Conservation (phyloP, 768 basidiomycete genomes). For the Boletus sensibilis region DNA sequence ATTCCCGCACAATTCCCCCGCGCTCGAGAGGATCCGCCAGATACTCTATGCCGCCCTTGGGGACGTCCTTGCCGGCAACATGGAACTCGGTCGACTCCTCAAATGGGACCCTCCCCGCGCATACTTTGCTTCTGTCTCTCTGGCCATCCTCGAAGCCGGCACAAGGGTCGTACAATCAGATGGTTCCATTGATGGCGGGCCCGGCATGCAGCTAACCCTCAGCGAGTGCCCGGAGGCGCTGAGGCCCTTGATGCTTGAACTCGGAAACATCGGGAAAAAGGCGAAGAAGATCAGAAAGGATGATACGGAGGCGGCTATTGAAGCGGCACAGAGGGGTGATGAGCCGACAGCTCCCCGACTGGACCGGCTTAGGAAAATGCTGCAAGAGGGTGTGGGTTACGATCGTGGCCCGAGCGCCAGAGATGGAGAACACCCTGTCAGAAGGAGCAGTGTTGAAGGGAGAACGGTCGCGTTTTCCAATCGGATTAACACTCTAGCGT, state of each 20-base stretch:
- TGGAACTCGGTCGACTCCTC: conserved; percentile 55
- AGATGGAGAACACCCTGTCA: conserved; percentile 27
- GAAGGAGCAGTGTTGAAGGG: conserved; percentile 56
- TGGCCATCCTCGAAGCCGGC: conserved; percentile 71
- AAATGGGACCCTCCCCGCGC: conserved; percentile 65
- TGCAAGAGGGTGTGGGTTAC: conserved; percentile 59
- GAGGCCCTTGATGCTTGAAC: conserved; percentile 68
- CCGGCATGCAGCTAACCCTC: conserved; percentile 55
- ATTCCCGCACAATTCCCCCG: conserved; percentile 38
- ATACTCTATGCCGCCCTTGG: conserved; percentile 82
- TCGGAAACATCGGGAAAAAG: conserved; percentile 51
- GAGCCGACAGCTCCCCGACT: conserved; percentile 45
- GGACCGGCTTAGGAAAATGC: conserved; percentile 55
- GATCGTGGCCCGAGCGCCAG: conserved; percentile 7
- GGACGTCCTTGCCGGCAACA: conserved; percentile 58
- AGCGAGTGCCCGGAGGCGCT: conserved; percentile 61
- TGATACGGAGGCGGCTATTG: conserved; percentile 56
- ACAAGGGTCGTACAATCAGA: conserved; percentile 46
- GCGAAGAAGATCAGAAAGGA: conserved; percentile 50
- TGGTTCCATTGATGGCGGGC: conserved; percentile 47
- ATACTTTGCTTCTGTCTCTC: conserved; percentile 74
- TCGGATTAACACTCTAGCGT: conserved; percentile 68
- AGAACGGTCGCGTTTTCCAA: conserved; percentile 72
- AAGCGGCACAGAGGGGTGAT: conserved; percentile 30
- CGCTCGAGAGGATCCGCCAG: conserved; percentile 79